Evolutionary conservation across 1,284 basidiomycete genomes (phyloP), one percentile per base, ranked within the genome.

Genomic region (Porodaedalea pini): DNA sequence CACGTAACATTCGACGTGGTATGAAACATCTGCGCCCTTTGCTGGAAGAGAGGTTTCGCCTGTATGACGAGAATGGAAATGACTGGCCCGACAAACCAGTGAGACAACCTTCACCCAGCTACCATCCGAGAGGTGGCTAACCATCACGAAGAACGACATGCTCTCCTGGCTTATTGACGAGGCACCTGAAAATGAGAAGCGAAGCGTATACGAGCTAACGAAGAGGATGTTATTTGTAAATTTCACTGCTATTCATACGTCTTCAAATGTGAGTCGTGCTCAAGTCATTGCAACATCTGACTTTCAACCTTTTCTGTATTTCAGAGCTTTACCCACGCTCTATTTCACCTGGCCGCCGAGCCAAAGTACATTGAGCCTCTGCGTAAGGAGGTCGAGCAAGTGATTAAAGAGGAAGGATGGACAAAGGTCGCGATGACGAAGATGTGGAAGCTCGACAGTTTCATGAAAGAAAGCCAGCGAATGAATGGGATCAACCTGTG

Each of bases 381-480:
- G 41, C 73, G 79, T 3, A 73, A 78, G 45, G 80, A 82, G 61
- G 67, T 79, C 0, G 72, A 75, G 27, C 43, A 51, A 0, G 65
- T 74, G 4, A 56, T 75, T 6, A 56, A 60, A 0, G 65, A 67
- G 37, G 71, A 78, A 15, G 77, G 78, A 0, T 78, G 78, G 75
- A 75, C 73, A 1, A 79, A 78, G 62, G 62, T 61, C 0, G 69
- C 73, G 0, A 65, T 81, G 51, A 64, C 62, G 8, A 76, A 75
- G 49, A 73, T 81, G 73, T 65, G 66, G 51, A 77, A 76, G 55
- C 60, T 80, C 19, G 79, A 82, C 60, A 81, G 78, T 58, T 79
- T 81, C 63, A 60, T 82, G 45, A 73, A 76, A 50, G 78, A 80
- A 60, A 71, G 73, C 1, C 71, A 74, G 55, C 68, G 78, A 8